A percentile compares a stretch with the other conserved stretches of the same genome.
These are phyloP conservation scores for Colletotrichum gigasporum DNA, from an alignment of 2,329 filamentous ascomycete species.

Conservation along the genomic window DNA sequence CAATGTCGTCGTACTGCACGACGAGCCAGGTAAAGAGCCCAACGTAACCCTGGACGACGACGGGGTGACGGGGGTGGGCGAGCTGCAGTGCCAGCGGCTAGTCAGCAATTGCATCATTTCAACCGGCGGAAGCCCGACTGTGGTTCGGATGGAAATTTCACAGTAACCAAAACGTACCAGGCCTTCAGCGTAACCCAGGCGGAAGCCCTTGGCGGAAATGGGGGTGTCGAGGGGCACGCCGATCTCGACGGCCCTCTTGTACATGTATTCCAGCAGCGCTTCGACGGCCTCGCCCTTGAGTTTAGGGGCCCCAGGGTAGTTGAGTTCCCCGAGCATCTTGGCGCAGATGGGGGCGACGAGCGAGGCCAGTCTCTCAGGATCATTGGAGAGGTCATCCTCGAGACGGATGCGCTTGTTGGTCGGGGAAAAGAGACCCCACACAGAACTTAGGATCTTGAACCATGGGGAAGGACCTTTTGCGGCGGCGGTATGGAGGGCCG, in stretches of 20 bases:
- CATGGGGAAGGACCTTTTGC: neutral
- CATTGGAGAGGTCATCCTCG: conserved; percentile 20
- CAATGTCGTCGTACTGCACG: conserved; percentile 35
- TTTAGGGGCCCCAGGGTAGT: conserved; percentile 30
- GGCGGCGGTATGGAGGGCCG: too few species aligned
- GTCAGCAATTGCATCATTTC: conserved; percentile 9
- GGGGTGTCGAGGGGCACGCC: conserved; percentile 33
- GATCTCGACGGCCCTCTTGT: conserved; percentile 32
- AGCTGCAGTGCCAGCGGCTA: conserved; percentile 22
- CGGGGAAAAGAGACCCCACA: conserved; percentile 14
- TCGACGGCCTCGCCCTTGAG: conserved; percentile 31
- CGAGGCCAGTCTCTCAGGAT: conserved; percentile 16
- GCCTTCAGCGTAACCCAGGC: conserved; percentile 32
- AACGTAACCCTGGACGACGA: conserved; percentile 33
- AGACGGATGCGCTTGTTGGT: neutral
- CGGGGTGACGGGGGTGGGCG: conserved; percentile 33
- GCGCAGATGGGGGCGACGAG: conserved; percentile 19
- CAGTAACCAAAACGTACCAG: too few species aligned
- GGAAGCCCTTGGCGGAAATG: conserved; percentile 34
- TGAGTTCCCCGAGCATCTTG: conserved; percentile 20
- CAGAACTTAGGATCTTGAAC: conserved; percentile 1
- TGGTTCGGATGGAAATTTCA: too few species aligned
- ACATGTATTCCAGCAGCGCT: conserved; percentile 33
- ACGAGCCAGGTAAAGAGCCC: conserved; percentile 36
- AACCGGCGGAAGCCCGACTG: too few species aligned